Evolutionary conservation across 306 rosid genomes (phyloP).

Genomic region (Malus domestica): DNA sequence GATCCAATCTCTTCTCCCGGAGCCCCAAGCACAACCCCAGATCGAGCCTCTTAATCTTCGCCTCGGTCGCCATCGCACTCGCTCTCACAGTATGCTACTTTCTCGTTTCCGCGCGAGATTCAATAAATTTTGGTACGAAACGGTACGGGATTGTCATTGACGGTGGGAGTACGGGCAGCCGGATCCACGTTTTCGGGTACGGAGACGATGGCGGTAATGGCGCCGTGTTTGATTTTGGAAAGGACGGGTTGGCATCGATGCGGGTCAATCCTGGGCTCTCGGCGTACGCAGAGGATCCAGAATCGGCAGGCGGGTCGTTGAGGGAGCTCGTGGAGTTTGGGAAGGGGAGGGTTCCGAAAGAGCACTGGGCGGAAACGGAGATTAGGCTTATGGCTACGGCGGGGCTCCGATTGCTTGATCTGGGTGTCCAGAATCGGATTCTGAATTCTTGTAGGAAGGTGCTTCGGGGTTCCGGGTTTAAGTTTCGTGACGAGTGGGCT

Average conservation of each 20-base stretch:
- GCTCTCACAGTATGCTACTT: conserved; percentile 29
- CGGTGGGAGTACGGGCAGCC: conserved; percentile 87
- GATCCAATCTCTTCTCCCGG: conserved; percentile 62
- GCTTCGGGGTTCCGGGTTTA: conserved; percentile 54
- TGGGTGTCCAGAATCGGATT: conserved; percentile 43
- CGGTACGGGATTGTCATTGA: conserved; percentile 65
- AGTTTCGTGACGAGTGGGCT: conserved; percentile 80
- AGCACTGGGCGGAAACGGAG: conserved; percentile 60
- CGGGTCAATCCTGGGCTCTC: conserved; percentile 81
- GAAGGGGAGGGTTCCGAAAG: conserved; percentile 56
- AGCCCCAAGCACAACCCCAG: conserved; percentile 24
- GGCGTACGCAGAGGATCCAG: conserved; percentile 48
- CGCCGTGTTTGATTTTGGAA: conserved; percentile 45
- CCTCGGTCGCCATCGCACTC: conserved; percentile 23
- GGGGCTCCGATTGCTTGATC: conserved; percentile 64
- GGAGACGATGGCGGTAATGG: conserved; percentile 10
- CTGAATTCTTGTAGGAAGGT: conserved; percentile 56
- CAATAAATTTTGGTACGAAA: conserved; percentile 1
- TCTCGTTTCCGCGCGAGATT: conserved; percentile 1
- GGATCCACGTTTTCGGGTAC: conserved; percentile 67
- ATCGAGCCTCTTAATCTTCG: conserved; percentile 15
- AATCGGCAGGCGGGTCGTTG: conserved; percentile 50
- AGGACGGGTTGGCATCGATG: conserved; percentile 47
- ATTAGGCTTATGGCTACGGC: conserved; percentile 94
- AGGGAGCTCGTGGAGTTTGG: conserved; percentile 61